Conservation (phyloP, 352 stramenopile species). For the Blastocystis sp. region DNA sequence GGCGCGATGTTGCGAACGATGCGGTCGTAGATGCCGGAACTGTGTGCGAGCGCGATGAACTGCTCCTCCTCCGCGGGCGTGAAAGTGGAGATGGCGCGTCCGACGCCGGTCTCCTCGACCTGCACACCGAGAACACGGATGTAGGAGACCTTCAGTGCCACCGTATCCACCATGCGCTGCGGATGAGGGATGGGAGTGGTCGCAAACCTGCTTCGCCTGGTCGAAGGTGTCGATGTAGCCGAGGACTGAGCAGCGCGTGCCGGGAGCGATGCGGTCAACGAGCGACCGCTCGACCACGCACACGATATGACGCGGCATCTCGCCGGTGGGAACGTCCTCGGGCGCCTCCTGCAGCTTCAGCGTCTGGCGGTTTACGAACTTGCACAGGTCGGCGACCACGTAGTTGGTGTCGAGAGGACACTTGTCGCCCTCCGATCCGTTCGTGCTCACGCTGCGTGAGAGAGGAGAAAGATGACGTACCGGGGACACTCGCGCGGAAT, state of each 20-base stretch:
- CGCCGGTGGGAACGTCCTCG: conserved; percentile 88
- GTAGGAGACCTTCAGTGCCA: conserved; percentile 81
- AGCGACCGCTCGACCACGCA: conserved; percentile 84
- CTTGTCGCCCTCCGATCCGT: conserved; percentile 43
- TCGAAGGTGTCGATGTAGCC: conserved; percentile 86
- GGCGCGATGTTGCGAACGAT: conserved; percentile 72
- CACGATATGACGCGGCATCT: conserved; percentile 90
- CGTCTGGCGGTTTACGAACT: conserved; percentile 94
- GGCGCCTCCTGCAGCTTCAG: conserved; percentile 85
- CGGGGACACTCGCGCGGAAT: conserved; percentile 56
- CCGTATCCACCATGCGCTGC: conserved; percentile 62
- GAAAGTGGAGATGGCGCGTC: conserved; percentile 79
- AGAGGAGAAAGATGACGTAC: background rate
- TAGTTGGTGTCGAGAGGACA: conserved; percentile 80
- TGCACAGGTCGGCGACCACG: conserved; percentile 80
- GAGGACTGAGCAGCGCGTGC: conserved; percentile 85
- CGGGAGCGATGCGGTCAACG: conserved; percentile 83
- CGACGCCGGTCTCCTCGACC: conserved; percentile 61
- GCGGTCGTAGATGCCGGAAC: conserved; percentile 82
- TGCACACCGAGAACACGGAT: conserved; percentile 78
- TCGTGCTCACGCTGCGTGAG: background rate
- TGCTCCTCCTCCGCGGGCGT: conserved; percentile 88
- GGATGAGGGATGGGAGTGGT: background rate
- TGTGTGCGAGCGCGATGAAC: conserved; percentile 80
- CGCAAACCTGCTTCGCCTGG: conserved; percentile 20